phyloP scores from a whole-genome alignment of 75 land plant species.

The Picea glauca region DNA sequence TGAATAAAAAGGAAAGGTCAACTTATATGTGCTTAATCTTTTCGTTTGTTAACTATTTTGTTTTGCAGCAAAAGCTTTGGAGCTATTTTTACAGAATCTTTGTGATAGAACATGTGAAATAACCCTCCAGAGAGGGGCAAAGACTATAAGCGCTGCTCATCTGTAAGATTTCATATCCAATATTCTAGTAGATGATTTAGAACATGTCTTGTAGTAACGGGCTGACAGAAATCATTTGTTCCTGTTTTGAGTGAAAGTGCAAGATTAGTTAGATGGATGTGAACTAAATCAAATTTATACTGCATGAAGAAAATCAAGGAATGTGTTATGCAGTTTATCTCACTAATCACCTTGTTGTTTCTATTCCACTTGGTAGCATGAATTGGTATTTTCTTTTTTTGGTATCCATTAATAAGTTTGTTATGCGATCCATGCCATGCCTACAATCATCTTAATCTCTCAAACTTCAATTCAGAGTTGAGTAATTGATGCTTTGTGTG shows the following conservation, averaged over 20 bases:
- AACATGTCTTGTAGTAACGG: neutral
- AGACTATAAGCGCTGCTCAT: conserved; percentile 83
- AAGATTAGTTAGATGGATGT: neutral
- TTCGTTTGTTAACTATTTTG: neutral
- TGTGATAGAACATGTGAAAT: conserved; percentile 83
- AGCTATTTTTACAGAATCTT: conserved; percentile 82
- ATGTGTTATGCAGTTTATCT: neutral
- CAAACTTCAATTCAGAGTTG: neutral
- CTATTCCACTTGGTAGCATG: too few species aligned
- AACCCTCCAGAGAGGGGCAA: conserved; percentile 77
- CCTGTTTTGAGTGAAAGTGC: neutral
- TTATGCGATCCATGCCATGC: neutral
- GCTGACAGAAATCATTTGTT: neutral
- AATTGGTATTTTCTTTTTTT: too few species aligned
- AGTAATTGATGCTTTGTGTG: neutral
- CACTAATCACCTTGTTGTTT: too few species aligned
- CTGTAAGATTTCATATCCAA: conserved; percentile 49
- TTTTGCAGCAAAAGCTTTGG: conserved; percentile 88
- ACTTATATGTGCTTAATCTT: neutral
- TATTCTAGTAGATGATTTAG: neutral
- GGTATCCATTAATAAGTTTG: too few species aligned
- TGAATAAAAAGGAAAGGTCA: neutral
- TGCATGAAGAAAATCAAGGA: neutral
- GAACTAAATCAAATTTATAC: neutral
- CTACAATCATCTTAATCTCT: neutral